Conservation (phyloP, 495 filamentous ascomycete genomes). For the Neurospora intermedia region DNA sequence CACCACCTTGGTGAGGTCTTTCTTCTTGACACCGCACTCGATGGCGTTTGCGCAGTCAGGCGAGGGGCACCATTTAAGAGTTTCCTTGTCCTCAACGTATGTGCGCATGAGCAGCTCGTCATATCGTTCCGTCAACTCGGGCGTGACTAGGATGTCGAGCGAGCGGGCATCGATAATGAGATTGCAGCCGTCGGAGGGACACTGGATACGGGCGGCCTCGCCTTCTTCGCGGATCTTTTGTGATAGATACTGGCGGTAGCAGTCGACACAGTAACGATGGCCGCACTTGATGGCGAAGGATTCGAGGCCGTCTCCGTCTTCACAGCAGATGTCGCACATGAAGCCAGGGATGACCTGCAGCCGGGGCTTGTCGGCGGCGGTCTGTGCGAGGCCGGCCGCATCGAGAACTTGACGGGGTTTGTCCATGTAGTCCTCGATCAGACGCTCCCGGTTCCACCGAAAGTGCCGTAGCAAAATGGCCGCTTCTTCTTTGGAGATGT, state of each 20-base stretch:
- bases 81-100: slow-evolving; percentile 93
- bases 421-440: slow-evolving; percentile 96
- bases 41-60: slow-evolving; percentile 90
- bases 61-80: slow-evolving; percentile 92
- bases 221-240: slow-evolving; percentile 94
- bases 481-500: slow-evolving; percentile 72
- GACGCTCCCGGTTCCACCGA: slow-evolving; percentile 88
- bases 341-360: slow-evolving; percentile 66
- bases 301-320: slow-evolving; percentile 68
- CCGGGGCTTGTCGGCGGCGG: slow-evolving; percentile 48
- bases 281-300: slow-evolving; percentile 93
- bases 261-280: slow-evolving; percentile 90
- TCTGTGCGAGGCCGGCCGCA: slow-evolving; percentile 67
- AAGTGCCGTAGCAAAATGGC: slow-evolving; percentile 82
- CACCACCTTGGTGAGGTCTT: slow-evolving; percentile 71
- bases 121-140: slow-evolving; percentile 67
- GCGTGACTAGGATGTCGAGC: slow-evolving; percentile 67
- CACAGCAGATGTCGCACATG: slow-evolving; percentile 90
- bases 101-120: slow-evolving; percentile 79
- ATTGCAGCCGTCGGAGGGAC: slow-evolving; percentile 76
- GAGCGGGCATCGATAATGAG: slow-evolving; percentile 87
- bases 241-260: slow-evolving; percentile 79
- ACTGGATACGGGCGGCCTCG: slow-evolving; percentile 89
- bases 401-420: slow-evolving; percentile 65
- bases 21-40: slow-evolving; percentile 76